These are phyloP conservation scores for Strobilomyces echinocephalus DNA, from an alignment of 768 basidiomycete genomes.

Conservation along the genomic window DNA sequence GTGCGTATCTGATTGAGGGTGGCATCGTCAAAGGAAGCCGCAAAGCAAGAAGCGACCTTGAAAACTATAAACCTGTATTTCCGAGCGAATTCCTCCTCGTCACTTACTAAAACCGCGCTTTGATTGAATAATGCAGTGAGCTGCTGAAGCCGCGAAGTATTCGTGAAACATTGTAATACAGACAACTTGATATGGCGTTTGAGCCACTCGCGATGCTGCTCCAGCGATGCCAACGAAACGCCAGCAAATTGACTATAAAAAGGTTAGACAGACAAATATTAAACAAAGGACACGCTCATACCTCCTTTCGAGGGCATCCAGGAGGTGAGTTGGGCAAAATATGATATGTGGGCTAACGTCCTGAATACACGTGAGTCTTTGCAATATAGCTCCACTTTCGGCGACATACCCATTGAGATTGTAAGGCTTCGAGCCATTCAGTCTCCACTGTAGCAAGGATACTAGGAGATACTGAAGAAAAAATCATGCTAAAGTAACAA, in stretches of 20 bases:
- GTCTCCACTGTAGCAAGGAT: constrained; percentile 35
- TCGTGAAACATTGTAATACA: constrained; percentile 37
- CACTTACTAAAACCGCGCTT: constrained; percentile 40
- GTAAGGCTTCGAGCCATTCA: constrained; percentile 47
- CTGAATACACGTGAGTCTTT: constrained; percentile 13
- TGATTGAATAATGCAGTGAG: constrained; percentile 39
- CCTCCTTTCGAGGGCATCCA: constrained; percentile 38
- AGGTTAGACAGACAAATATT: not conserved
- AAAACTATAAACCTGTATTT: constrained; percentile 4
- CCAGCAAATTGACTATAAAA: constrained; percentile 38
- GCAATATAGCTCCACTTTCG: not conserved
- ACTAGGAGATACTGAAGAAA: constrained; percentile 29
- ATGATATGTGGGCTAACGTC: constrained; percentile 38
- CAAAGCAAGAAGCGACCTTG: constrained; percentile 43
- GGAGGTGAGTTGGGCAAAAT: constrained; percentile 41
- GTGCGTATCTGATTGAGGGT: constrained; percentile 14
- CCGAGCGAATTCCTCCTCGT: not conserved
- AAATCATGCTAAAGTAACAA: not conserved
- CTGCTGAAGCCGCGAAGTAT: constrained; percentile 39
- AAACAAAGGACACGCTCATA: constrained; percentile 18
- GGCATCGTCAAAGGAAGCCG: constrained; percentile 33
- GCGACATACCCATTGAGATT: constrained; percentile 8
- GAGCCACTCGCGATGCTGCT: constrained; percentile 36
- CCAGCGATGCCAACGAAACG: constrained; percentile 38
- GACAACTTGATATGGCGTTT: constrained; percentile 36